Evolutionary conservation across 2,329 filamentous ascomycete species (phyloP), one percentile per base, ranked within the genome.

Genomic region (Botrytis galanthina): DNA sequence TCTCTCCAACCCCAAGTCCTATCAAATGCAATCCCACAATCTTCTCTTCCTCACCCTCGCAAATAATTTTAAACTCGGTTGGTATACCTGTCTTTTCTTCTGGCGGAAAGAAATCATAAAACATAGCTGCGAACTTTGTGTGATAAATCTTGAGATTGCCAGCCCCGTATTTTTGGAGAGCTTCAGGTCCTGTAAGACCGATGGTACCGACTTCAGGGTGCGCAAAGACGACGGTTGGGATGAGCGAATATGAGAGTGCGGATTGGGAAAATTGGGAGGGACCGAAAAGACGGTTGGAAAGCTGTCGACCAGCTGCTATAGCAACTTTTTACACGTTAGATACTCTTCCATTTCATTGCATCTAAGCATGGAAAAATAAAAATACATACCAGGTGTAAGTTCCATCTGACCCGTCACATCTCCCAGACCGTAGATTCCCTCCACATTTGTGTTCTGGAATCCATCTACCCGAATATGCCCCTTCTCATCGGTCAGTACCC

Each of bases 1-100:
- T 93, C 87, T 94, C 92, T 73, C 83, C 85, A 29, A 83, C 83
- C 4, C 84, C 84, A 10, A 84, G 79, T 35, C 85, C 85, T 39
- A 87, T 76, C 72, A 87, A 84, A 77, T 87, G 85, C 75, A 87
- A 73, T 22, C 85, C 85, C 35, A 87, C 85, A 57, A 87, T 81
- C 79, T 84, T 85, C 80, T 87, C 85, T 61, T 86, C 83, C 3
- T 82, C 81, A 0, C 85, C 85, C 8, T 82, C 81, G 70, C 84
- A 86, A 66, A 87, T 80, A 42, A 87, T 79, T 80, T 87, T 86
- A 80, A 86, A 85, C 78, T 86, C 81, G 0, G 85, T 86, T 4
- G 85, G 85, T 77, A 84, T 82, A 79, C 85, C 83, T 80, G 84
- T 85, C 80, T 85, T 85, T 78, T 86, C 84, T 76, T 86, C 85